A percentile compares a stretch with the other conserved stretches of the same genome.
Conservation (phyloP, 257 asterid species). For the Solanum clarkiae region DNA sequence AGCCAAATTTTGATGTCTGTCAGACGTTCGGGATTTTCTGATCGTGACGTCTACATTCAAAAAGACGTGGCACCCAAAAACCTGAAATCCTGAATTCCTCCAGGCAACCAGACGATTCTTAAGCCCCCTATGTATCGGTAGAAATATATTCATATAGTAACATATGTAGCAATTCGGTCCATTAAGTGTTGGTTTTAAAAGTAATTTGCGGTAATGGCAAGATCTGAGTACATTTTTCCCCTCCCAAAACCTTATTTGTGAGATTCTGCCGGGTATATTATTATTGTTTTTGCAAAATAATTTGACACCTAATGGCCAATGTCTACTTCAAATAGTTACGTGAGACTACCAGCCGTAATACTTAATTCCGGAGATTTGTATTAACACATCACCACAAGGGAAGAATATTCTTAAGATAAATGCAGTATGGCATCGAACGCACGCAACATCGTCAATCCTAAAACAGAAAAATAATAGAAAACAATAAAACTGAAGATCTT, state of each 20-base stretch:
- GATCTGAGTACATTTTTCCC: rapidly evolving
- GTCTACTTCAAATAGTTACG: not conserved
- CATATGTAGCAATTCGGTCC: not conserved
- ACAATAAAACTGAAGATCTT: not conserved
- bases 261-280: too few species aligned
- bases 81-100: not conserved
- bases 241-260: too few species aligned
- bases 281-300: too few species aligned
- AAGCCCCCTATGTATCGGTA: too few species aligned
- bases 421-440: not conserved
- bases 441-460: not conserved
- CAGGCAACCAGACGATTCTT: not conserved
- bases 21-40: not conserved
- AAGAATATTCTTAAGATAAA: not conserved
- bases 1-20: not conserved
- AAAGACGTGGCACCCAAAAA: not conserved
- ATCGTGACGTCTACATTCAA: not conserved
- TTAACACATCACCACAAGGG: not conserved
- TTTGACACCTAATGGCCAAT: not conserved
- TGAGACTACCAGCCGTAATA: not conserved
- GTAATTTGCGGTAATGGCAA: too few species aligned
- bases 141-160: not conserved
- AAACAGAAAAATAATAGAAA: not conserved
- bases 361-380: not conserved
- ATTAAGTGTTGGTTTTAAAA: not conserved